Conservation (phyloP, 2,329 filamentous ascomycete genomes). For the Emericellopsis cladophorae region DNA sequence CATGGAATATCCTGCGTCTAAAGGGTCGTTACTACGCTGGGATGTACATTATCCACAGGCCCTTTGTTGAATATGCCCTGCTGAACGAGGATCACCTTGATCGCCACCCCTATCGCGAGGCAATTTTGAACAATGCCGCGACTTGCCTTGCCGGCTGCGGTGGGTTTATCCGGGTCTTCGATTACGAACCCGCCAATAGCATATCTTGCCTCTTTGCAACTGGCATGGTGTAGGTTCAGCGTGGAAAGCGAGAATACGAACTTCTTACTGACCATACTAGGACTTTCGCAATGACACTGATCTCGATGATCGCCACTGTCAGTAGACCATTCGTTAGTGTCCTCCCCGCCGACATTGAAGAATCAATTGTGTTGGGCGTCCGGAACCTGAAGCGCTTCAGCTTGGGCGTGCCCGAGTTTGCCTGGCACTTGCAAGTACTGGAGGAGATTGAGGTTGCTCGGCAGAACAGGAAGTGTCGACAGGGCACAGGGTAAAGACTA, state of each 20-base stretch:
- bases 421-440: slow-evolving; percentile 9
- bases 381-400: slow-evolving; percentile 10
- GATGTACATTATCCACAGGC: slow-evolving; percentile 16
- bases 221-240: slow-evolving; percentile 14
- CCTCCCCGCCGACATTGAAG: slow-evolving; percentile 8
- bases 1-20: slow-evolving; percentile 15
- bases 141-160: slow-evolving; percentile 11
- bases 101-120: slow-evolving; percentile 9
- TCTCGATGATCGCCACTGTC: slow-evolving; percentile 9
- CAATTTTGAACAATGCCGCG: slow-evolving; percentile 9
- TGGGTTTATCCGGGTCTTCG: slow-evolving; percentile 15
- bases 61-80: slow-evolving; percentile 14
- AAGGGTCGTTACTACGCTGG: slow-evolving; percentile 15
- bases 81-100: slow-evolving; percentile 11
- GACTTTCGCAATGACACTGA: slow-evolving; percentile 13
- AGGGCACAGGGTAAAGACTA: neutral
- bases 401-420: slow-evolving; percentile 8
- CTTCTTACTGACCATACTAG: slow-evolving; percentile 3
- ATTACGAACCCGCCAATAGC: slow-evolving; percentile 10
- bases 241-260: neutral
- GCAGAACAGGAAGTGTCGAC: neutral
- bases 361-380: slow-evolving; percentile 7
- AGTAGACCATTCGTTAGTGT: slow-evolving; percentile 5
- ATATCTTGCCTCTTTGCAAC: slow-evolving; percentile 14
- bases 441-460: slow-evolving; percentile 6